These are phyloP conservation scores for Hippophae rhamnoides DNA, from an alignment of 306 rosid genomes.

Conservation along the genomic window DNA sequence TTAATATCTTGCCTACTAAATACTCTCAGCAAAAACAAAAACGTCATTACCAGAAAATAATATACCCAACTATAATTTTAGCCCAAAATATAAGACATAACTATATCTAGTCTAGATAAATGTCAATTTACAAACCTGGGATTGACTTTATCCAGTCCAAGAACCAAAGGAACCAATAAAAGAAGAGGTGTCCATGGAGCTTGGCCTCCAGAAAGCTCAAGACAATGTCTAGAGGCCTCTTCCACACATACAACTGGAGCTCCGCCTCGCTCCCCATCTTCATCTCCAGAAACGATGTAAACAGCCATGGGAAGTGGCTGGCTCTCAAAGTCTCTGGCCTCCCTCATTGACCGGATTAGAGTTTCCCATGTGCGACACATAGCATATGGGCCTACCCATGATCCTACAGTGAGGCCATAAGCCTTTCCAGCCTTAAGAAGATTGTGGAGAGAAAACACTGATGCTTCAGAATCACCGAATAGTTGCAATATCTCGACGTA, in stretches of 20 bases:
- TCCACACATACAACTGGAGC: slow-evolving; percentile 90
- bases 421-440: slow-evolving; percentile 80
- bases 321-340: slow-evolving; percentile 30
- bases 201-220: slow-evolving; percentile 46
- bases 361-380: slow-evolving; percentile 97
- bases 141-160: slow-evolving; percentile 91
- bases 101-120: slow-evolving; percentile 1
- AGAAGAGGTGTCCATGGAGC: slow-evolving; percentile 80
- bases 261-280: slow-evolving; percentile 97
- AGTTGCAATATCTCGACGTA: slow-evolving; percentile 56
- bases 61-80: too few relatives aligned
- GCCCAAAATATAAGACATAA: background rate
- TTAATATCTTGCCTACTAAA: too few relatives aligned
- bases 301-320: slow-evolving; percentile 83
- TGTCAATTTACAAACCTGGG: slow-evolving; percentile 49
- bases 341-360: slow-evolving; percentile 50
- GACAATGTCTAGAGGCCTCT: slow-evolving; percentile 68
- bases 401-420: slow-evolving; percentile 85
- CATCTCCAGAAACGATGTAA: slow-evolving; percentile 93
- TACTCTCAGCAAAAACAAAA: too few relatives aligned
- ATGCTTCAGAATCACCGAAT: slow-evolving; percentile 77
- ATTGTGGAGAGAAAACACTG: slow-evolving; percentile 74
- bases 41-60: too few relatives aligned
- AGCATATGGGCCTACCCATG: slow-evolving; percentile 99
- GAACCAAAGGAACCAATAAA: slow-evolving; percentile 93